A percentile compares a stretch with the other conserved stretches of the same genome.
These are phyloP conservation scores for Francoa sonchifolia DNA, from an alignment of 441 rosid genomes.

Conservation along the genomic window DNA sequence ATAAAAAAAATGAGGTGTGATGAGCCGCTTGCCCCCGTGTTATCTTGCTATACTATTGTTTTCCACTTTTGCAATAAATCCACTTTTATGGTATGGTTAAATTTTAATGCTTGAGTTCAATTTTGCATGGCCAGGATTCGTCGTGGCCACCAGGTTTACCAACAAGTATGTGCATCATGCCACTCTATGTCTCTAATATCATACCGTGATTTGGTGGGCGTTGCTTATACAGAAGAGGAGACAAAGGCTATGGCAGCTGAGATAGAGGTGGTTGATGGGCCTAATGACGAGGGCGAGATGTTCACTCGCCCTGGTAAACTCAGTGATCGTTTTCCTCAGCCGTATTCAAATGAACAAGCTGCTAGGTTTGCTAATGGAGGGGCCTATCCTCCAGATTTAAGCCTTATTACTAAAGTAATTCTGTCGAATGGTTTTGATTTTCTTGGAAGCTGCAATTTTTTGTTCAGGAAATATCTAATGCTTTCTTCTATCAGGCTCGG, in stretches of 20 bases:
- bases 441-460: constrained; percentile 7
- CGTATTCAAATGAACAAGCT: constrained; percentile 83
- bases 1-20: not conserved
- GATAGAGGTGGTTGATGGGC: constrained; percentile 97
- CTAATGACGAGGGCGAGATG: constrained; percentile 99
- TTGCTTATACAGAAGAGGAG: constrained; percentile 98
- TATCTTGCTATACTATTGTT: not conserved
- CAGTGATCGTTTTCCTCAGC: constrained; percentile 93
- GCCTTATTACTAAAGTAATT: constrained; percentile 91
- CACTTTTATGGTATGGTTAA: not conserved
- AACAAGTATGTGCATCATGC: constrained; percentile 97
- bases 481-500: constrained; percentile 62
- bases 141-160: constrained; percentile 98
- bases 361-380: constrained; percentile 99
- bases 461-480: constrained; percentile 3
- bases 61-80: not conserved
- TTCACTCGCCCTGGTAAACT: constrained; percentile 97
- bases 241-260: constrained; percentile 98
- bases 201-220: constrained; percentile 95
- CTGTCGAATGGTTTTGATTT: not conserved
- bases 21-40: not conserved
- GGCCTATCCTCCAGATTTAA: constrained; percentile 98
- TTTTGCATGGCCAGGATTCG: constrained; percentile 66
- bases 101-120: constrained; percentile 6
- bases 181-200: constrained; percentile 97